Evolutionary conservation across 2,329 filamentous ascomycete genomes (phyloP), one percentile per base, ranked within the genome.

Genomic region (Westerdykella ornata): DNA sequence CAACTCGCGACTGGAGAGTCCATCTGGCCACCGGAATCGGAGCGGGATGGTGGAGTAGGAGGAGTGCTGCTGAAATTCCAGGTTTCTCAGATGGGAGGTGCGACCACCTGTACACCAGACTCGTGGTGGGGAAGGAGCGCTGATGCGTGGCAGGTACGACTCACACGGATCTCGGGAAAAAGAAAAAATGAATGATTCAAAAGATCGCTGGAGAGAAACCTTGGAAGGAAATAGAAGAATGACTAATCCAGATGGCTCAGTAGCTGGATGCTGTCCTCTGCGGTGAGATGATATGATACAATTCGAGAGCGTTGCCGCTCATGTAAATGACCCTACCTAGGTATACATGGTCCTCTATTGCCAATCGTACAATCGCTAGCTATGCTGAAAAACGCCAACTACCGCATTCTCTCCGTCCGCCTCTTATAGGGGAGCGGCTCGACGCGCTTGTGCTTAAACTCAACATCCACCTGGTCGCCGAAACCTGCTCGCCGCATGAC

Each of bases 401-500:
- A 73, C 50, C 71, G 64, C 57, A 69, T 74, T 43, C 71, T 62
- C 48, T 67, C 65, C 14, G 67, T 68, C 62, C 77, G 73, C 62
- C 76, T 75, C 71, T 80, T 79, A 59, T 82, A 81, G 8, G 79
- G 79, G 57, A 82, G 60, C 46, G 77, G 76, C 70, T 85, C 77
- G 46, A 90, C 76, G 59, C 81, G 85, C 70, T 84, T 84, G 60
- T 81, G 80, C 72, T 85, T 86, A 67, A 94, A 86, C 71, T 96
- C 87, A 49, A 96, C 65, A 58, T 94, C 83, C 44, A 81, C 81
- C 45, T 62, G 51, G 36, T 88, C 88, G 19, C 80, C 76, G 47
- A 94, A 74, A 45, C 78, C 80, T 53, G 85, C 78, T 55, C 85
- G 78, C 60, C 80, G 73, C 90, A 98, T 96, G 48, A 98, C 87